Percentiles rank a stretch among this genome's conserved stretches.
These are phyloP conservation scores for Amaranthus hypochondriacus DNA, from an alignment of 148 eudicot genomes.

Conservation along the genomic window DNA sequence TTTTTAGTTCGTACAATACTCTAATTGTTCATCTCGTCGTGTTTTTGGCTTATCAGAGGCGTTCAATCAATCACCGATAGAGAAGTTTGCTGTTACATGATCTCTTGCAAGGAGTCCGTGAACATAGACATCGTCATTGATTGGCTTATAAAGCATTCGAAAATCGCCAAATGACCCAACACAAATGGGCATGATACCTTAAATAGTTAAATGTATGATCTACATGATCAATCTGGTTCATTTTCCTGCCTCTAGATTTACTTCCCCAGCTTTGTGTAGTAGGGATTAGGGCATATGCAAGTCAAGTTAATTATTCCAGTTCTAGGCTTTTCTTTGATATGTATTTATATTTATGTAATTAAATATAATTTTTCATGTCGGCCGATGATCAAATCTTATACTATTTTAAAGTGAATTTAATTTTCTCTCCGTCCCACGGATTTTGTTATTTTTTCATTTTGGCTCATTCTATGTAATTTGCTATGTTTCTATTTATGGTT, in stretches of 20 bases:
- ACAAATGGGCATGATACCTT: not conserved
- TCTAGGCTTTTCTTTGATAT: too few species aligned
- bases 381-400: too few species aligned
- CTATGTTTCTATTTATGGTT: too few species aligned
- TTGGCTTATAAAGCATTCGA: conserved; percentile 85
- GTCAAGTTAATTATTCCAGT: too few species aligned
- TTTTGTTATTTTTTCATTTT: too few species aligned
- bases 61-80: conserved; percentile 53
- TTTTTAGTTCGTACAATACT: not conserved
- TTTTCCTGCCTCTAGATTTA: not conserved
- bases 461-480: too few species aligned
- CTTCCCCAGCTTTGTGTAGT: not conserved
- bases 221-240: not conserved
- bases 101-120: conserved; percentile 74
- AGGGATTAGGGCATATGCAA: too few species aligned
- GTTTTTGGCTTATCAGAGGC: conserved; percentile 34
- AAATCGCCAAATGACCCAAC: conserved; percentile 42
- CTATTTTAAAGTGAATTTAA: too few species aligned
- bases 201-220: not conserved
- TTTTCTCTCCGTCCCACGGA: too few species aligned
- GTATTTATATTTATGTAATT: too few species aligned
- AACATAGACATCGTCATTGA: conserved; percentile 62
- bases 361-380: too few species aligned
- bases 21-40: not conserved
- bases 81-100: conserved; percentile 85